Evolutionary conservation across 345 rosid genomes (phyloP).

Genomic region (Diplotaxis tenuifolia): DNA sequence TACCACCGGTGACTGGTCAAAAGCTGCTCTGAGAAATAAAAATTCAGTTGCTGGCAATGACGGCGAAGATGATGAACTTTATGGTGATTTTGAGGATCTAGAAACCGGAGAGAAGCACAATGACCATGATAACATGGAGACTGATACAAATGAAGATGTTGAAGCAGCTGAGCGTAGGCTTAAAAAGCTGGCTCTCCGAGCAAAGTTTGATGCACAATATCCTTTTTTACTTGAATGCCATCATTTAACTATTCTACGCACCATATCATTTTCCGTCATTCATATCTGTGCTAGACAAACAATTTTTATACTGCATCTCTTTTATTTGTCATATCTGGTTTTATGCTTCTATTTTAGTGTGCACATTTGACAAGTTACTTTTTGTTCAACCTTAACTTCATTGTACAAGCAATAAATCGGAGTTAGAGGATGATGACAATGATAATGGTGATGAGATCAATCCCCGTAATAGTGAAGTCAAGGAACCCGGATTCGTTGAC

Average conservation of each 20-base stretch:
- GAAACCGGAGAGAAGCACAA: conserved; percentile 70
- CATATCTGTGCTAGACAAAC: conserved; percentile 5
- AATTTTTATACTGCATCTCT: conserved; percentile 5
- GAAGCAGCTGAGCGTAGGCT: conserved; percentile 52
- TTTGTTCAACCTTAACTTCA: conserved; percentile 53
- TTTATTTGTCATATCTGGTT: conserved; percentile 8
- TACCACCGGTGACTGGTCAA: conserved; percentile 87
- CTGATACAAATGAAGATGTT: conserved; percentile 45
- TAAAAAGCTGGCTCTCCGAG: conserved; percentile 81
- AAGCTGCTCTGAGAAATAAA: conserved; percentile 64
- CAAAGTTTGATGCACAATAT: conserved; percentile 81
- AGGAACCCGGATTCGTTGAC: conserved; percentile 64
- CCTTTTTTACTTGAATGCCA: conserved; percentile 49
- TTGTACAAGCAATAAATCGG: conserved; percentile 61
- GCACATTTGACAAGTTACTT: conserved; percentile 10
- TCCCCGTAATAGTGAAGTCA: conserved; percentile 45
- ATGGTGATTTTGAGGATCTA: conserved; percentile 93
- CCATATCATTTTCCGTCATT: conserved; percentile 1
- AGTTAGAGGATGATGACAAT: conserved; percentile 54
- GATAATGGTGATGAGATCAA: conserved; percentile 47
- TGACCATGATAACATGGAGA: conserved; percentile 36
- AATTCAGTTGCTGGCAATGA: conserved; percentile 33
- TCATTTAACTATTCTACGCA: conserved; percentile 11
- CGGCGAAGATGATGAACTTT: conserved; percentile 46
- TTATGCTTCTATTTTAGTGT: conserved; percentile 12